A percentile compares a stretch with the other conserved stretches of the same genome.
These are phyloP conservation scores for Brassica juncea DNA, from an alignment of 345 rosid species.

Conservation along the genomic window DNA sequence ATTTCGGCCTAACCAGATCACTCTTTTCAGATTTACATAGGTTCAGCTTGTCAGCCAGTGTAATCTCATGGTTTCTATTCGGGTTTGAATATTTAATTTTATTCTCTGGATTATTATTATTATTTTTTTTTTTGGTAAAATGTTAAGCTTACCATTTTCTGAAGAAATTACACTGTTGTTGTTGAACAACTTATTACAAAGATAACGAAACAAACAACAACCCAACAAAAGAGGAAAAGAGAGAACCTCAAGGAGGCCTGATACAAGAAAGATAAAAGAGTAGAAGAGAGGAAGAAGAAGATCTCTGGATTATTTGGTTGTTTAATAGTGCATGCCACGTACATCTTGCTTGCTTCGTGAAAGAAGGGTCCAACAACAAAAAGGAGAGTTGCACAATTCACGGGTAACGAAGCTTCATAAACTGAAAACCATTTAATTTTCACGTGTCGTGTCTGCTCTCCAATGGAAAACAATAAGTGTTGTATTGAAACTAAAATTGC, in stretches of 20 bases:
- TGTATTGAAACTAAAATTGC: neutral
- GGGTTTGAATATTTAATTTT: neutral
- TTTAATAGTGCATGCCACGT: neutral
- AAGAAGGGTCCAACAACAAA: constrained; percentile 8
- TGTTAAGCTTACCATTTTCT: no score
- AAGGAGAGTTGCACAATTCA: constrained; percentile 11
- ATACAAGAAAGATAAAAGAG: no score
- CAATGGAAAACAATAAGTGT: neutral
- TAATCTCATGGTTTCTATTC: neutral
- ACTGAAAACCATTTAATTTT: constrained; percentile 1
- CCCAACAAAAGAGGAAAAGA: no score
- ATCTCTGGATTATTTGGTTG: neutral
- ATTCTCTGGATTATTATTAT: neutral
- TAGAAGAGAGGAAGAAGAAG: no score
- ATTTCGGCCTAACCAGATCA: neutral
- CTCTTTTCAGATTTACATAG: neutral
- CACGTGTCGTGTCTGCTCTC: constrained; percentile 28
- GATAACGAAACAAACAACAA: no score
- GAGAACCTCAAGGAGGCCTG: no score
- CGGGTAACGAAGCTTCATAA: constrained; percentile 15
- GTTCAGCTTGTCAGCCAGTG: neutral
- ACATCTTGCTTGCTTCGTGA: neutral
- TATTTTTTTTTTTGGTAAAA: no score
- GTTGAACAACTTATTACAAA: no score
- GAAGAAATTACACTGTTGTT: no score